phyloP scores from a whole-genome alignment of 2,329 filamentous ascomycete genomes.

The Mycosphaerella sp. region DNA sequence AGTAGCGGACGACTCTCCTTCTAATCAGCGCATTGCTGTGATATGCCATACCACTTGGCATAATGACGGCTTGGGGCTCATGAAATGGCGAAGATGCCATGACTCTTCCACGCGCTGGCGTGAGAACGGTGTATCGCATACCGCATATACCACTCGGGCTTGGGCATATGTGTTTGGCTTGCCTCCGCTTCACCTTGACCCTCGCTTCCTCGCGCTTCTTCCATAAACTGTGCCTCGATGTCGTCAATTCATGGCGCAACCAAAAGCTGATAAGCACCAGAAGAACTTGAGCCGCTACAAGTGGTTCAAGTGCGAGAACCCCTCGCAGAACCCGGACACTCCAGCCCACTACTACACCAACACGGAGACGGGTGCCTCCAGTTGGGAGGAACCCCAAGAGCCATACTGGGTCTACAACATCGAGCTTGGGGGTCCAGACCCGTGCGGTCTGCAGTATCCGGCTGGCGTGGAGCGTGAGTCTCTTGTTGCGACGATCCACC shows the following conservation, averaged over 20 bases:
- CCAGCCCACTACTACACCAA: slow-evolving; percentile 28
- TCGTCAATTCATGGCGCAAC: not conserved
- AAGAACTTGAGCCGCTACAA: slow-evolving; percentile 14
- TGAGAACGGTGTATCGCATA: not conserved
- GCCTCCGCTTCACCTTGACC: not conserved
- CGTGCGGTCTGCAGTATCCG: slow-evolving; percentile 4
- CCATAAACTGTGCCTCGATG: not conserved
- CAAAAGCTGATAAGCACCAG: slow-evolving; percentile 2
- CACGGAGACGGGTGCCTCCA: slow-evolving; percentile 23
- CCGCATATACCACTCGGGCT: not conserved
- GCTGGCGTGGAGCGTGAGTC: slow-evolving; percentile 2
- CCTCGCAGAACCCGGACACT: slow-evolving; percentile 9
- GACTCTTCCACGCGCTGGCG: not conserved
- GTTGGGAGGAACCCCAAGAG: slow-evolving; percentile 28
- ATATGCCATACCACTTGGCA: not conserved
- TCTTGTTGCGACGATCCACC: not conserved
- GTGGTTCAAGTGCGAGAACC: slow-evolving; percentile 16
- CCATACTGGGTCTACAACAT: slow-evolving; percentile 31
- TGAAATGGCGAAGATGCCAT: not conserved
- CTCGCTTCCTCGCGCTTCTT: not conserved
- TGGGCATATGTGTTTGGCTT: not conserved
- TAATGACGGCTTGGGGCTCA: not conserved
- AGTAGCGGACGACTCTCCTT: not conserved
- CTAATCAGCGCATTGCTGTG: not conserved
- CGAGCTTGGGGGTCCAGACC: slow-evolving; percentile 19